These are phyloP conservation scores for Starmerella apis DNA, from an alignment of 805 yeast species.

Conservation along the genomic window DNA sequence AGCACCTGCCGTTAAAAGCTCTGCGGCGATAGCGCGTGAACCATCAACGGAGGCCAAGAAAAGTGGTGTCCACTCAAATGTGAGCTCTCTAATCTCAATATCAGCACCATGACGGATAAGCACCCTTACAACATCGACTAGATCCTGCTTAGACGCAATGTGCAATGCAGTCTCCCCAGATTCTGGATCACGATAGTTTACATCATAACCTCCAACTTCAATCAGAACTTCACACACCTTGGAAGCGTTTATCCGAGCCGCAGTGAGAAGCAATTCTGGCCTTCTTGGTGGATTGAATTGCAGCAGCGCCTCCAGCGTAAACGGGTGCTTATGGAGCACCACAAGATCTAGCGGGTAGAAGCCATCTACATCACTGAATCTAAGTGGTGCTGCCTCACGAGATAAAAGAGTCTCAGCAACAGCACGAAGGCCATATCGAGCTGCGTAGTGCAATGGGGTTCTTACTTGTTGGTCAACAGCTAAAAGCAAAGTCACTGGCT, in stretches of 20 bases:
- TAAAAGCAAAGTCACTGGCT: constrained; percentile 32
- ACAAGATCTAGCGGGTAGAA: constrained; percentile 77
- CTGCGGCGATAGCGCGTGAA: constrained; percentile 42
- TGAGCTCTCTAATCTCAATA: constrained; percentile 61
- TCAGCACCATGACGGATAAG: constrained; percentile 55
- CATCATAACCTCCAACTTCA: constrained; percentile 40
- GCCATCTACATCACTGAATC: constrained; percentile 52
- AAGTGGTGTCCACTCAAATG: constrained; percentile 91
- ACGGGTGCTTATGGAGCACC: constrained; percentile 71
- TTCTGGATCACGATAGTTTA: constrained; percentile 50
- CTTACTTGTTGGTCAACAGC: constrained; percentile 67
- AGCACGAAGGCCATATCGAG: constrained; percentile 70
- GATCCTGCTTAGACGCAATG: constrained; percentile 59
- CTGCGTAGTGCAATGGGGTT: constrained; percentile 82
- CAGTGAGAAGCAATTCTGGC: constrained; percentile 44
- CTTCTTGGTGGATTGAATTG: constrained; percentile 26
- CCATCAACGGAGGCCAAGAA: constrained; percentile 89
- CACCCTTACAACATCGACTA: constrained; percentile 44
- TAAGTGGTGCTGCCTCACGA: constrained; percentile 20
- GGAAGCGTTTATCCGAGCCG: constrained; percentile 54
- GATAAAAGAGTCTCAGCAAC: constrained; percentile 50
- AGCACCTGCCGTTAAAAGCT: constrained; percentile 47
- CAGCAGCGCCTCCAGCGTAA: constrained; percentile 54
- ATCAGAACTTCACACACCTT: constrained; percentile 47
- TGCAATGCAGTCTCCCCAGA: constrained; percentile 67